Evolutionary conservation across 257 asterid species (phyloP).

Genomic region (Scutellaria baicalensis): DNA sequence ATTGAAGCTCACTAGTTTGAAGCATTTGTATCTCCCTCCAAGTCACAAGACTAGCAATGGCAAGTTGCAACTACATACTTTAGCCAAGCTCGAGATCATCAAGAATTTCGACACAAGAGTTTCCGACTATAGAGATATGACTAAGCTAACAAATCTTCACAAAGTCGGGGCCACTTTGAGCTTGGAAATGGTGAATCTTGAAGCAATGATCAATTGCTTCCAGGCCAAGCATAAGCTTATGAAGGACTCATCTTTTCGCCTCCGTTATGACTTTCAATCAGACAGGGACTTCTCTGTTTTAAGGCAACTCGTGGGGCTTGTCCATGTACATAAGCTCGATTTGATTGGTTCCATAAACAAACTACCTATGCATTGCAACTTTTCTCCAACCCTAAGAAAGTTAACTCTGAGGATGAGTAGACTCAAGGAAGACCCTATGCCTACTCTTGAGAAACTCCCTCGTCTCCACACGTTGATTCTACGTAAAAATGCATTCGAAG

Average conservation of each 20-base stretch:
- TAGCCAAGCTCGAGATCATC: constrained; percentile 32
- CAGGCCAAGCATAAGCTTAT: constrained; percentile 13
- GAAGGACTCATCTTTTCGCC: constrained; percentile 33
- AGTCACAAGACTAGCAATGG: constrained; percentile 21
- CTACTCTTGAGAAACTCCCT: constrained; percentile 36
- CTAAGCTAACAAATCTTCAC: constrained; percentile 33
- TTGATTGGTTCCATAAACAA: constrained; percentile 29
- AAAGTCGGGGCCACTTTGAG: constrained; percentile 34
- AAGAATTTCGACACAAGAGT: constrained; percentile 44
- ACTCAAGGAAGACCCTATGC: constrained; percentile 47
- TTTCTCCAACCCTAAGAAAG: constrained; percentile 27
- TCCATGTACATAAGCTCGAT: constrained; percentile 44
- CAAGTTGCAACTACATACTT: constrained; percentile 30
- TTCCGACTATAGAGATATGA: constrained; percentile 36
- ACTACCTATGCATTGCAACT: constrained; percentile 28
- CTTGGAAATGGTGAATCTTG: constrained; percentile 28
- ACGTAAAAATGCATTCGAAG: constrained; percentile 31
- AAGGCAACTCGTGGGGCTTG: constrained; percentile 25
- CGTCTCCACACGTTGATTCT: constrained; percentile 20
- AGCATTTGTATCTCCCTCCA: constrained; percentile 52
- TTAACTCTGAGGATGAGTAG: constrained; percentile 47
- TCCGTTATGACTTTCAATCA: constrained; percentile 33
- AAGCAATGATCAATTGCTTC: constrained; percentile 21
- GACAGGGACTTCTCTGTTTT: constrained; percentile 30
- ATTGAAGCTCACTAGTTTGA: constrained; percentile 35